These are phyloP conservation scores for Thymus mandschuricus DNA, from an alignment of 257 asterid species.

Conservation along the genomic window DNA sequence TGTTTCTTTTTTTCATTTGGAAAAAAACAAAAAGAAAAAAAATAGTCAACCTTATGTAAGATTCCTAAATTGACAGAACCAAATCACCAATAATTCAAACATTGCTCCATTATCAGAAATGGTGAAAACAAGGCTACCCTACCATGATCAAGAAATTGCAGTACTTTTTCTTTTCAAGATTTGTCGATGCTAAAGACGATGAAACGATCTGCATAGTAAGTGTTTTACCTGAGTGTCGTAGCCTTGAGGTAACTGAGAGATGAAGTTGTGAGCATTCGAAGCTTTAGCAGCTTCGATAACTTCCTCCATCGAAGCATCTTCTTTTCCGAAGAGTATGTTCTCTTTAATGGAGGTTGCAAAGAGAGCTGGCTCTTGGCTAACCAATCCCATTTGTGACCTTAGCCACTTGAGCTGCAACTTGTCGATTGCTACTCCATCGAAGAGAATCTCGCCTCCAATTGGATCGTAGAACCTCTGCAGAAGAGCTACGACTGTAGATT, in stretches of 20 bases:
- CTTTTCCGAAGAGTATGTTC: slow-evolving; percentile 71
- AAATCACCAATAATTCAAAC: no score
- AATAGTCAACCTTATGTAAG: no score
- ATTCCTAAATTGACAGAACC: no score
- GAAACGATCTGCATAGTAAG: no score
- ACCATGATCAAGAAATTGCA: no score
- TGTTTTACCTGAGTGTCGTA: slow-evolving; percentile 46
- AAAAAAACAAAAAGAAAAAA: no score
- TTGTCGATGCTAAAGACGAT: no score
- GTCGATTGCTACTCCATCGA: slow-evolving; percentile 35
- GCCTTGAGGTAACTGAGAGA: slow-evolving; percentile 47
- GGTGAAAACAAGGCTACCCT: no score
- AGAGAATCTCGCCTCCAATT: not conserved
- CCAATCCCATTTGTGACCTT: slow-evolving; percentile 34
- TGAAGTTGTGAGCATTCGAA: slow-evolving; percentile 58
- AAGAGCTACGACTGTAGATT: slow-evolving; percentile 48
- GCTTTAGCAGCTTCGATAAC: slow-evolving; percentile 44
- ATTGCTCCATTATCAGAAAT: no score
- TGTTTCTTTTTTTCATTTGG: no score
- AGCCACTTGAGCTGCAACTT: slow-evolving; percentile 68
- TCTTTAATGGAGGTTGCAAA: slow-evolving; percentile 95
- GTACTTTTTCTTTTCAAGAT: no score
- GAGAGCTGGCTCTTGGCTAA: slow-evolving; percentile 95
- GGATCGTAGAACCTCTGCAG: slow-evolving; percentile 84
- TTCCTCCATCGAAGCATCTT: slow-evolving; percentile 44